These are phyloP conservation scores for Tillandsia fasciculata DNA, from an alignment of 176 grass and related monocot species.

Conservation along the genomic window DNA sequence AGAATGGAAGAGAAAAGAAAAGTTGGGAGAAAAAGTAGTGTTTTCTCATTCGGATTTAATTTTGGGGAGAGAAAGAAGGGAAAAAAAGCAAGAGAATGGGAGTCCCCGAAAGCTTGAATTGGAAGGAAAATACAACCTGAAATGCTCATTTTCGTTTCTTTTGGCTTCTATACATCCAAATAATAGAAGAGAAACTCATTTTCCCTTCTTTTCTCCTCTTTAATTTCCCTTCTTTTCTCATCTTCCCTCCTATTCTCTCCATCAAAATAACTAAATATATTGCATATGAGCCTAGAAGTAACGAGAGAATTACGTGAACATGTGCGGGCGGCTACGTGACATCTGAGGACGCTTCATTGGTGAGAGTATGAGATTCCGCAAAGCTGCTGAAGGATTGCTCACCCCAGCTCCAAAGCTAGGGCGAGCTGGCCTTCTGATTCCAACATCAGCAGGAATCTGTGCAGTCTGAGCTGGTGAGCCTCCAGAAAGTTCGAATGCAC, in stretches of 20 bases:
- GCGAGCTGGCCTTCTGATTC: slow-evolving; percentile 31
- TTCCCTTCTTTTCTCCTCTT: too few relatives aligned
- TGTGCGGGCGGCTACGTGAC: slow-evolving; percentile 24
- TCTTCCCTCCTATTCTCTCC: too few relatives aligned
- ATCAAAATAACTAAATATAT: not conserved
- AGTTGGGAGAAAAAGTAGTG: too few relatives aligned
- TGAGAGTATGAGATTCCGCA: slow-evolving; percentile 57
- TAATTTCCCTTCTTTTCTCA: too few relatives aligned
- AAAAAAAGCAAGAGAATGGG: not conserved
- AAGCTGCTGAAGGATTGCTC: slow-evolving; percentile 38
- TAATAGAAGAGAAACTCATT: too few relatives aligned
- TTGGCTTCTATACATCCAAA: too few relatives aligned
- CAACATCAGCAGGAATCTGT: slow-evolving; percentile 37
- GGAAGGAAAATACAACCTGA: too few relatives aligned
- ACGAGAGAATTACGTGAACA: slow-evolving; percentile 48
- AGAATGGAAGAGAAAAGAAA: too few relatives aligned
- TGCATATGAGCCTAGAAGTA: not conserved
- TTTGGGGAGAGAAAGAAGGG: not conserved
- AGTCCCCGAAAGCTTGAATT: too few relatives aligned
- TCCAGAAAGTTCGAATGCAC: slow-evolving; percentile 40
- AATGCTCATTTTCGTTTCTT: too few relatives aligned
- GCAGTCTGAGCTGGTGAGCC: slow-evolving; percentile 40
- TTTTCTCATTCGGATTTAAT: not conserved
- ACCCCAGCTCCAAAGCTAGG: slow-evolving; percentile 39
- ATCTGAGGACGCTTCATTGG: slow-evolving; percentile 43